Evolutionary conservation across 106 monocot species (phyloP).

Genomic region (Chionographis japonica): DNA sequence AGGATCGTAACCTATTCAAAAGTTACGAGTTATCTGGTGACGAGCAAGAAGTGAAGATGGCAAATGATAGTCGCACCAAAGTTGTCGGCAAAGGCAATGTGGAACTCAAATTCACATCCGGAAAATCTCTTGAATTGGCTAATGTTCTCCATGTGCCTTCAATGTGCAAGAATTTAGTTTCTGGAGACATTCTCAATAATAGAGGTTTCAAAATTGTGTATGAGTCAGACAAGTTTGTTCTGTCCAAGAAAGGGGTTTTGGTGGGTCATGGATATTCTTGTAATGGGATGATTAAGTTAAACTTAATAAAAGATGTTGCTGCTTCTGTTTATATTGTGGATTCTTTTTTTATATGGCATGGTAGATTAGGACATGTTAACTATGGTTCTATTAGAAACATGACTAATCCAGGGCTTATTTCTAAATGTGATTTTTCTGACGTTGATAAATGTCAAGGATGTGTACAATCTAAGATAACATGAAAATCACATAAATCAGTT

Average conservation of each 20-base stretch:
- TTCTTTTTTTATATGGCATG: not conserved
- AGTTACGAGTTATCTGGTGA: too few relatives aligned
- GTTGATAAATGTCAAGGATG: not conserved
- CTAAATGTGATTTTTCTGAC: not conserved
- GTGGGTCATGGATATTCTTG: not conserved
- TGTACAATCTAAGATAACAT: not conserved
- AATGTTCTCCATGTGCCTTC: too few relatives aligned
- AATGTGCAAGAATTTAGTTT: too few relatives aligned
- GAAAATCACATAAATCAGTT: not conserved
- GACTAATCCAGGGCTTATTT: not conserved
- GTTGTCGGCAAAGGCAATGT: too few relatives aligned
- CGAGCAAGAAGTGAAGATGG: too few relatives aligned
- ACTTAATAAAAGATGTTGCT: not conserved
- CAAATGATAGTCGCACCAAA: too few relatives aligned
- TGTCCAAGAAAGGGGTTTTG: not conserved
- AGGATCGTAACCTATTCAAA: too few relatives aligned
- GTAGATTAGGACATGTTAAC: not conserved
- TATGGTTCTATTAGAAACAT: not conserved
- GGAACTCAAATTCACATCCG: too few relatives aligned
- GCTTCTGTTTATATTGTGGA: not conserved
- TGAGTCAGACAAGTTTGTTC: not conserved
- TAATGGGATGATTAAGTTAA: not conserved
- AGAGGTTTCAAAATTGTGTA: not conserved
- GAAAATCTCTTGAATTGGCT: too few relatives aligned
- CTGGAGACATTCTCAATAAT: not conserved